Conservation (phyloP, 768 basidiomycete genomes). For the Tulasnella sp. region DNA sequence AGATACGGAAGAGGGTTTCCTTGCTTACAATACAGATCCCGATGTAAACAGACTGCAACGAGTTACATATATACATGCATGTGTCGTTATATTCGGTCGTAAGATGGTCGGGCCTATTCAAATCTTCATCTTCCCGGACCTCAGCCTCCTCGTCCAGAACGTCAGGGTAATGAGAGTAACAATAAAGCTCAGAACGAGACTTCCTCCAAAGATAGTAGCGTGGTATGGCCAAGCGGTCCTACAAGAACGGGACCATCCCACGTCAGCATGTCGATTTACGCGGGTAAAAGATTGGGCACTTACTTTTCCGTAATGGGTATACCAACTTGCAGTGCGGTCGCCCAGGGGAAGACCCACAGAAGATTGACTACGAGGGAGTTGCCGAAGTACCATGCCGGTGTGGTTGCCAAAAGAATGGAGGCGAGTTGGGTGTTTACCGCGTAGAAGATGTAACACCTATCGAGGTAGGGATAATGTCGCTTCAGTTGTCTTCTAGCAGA, state of each 20-base stretch:
- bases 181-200: conserved; percentile 36
- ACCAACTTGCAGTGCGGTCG: conserved; percentile 32
- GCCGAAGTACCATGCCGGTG: conserved; percentile 37
- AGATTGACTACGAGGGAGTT: conserved; percentile 38
- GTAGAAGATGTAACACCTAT: conserved; percentile 39
- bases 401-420: conserved; percentile 38
- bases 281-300: neutral
- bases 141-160: conserved; percentile 19
- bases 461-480: too few relatives aligned
- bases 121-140: conserved; percentile 18
- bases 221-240: conserved; percentile 38
- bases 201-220: conserved; percentile 38
- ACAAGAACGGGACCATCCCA: neutral
- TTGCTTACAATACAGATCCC: neutral
- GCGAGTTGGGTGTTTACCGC: conserved; percentile 38
- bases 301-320: conserved; percentile 27
- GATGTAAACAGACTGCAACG: neutral
- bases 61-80: neutral
- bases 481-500: too few relatives aligned
- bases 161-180: conserved; percentile 14
- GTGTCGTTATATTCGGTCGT: neutral
- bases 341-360: conserved; percentile 39
- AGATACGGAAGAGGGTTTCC: too few relatives aligned
- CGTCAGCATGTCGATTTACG: neutral
- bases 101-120: neutral